phyloP scores from a whole-genome alignment of 768 basidiomycete genomes.

The Pleurotus sapidus region DNA sequence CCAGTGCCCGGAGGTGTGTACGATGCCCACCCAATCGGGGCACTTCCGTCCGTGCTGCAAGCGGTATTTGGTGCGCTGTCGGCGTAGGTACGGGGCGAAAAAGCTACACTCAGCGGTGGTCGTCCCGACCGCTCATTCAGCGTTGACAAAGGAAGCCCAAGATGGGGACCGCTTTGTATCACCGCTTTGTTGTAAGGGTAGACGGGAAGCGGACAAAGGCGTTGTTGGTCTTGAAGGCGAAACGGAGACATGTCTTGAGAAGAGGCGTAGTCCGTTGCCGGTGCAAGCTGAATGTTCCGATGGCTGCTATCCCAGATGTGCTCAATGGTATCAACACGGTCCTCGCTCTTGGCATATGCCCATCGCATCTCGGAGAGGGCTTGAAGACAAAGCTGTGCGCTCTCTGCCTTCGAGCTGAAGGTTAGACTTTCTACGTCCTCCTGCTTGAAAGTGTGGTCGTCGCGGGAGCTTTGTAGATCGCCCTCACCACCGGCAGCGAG shows the following conservation, averaged over 20 bases:
- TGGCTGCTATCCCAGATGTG: constrained; percentile 48
- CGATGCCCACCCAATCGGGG: constrained; percentile 50
- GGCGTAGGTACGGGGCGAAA: constrained; percentile 28
- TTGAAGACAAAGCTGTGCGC: constrained; percentile 56
- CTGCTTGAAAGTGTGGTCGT: constrained; percentile 31
- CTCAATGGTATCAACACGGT: constrained; percentile 61
- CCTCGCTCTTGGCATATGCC: constrained; percentile 74
- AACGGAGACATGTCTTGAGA: constrained; percentile 2
- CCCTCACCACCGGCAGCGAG: constrained; percentile 65
- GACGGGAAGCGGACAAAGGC: constrained; percentile 2
- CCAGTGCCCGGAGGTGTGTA: constrained; percentile 64
- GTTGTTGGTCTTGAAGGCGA: constrained; percentile 3
- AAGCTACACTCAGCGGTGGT: constrained; percentile 39
- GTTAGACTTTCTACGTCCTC: constrained; percentile 24
- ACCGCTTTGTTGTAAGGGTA: background rate
- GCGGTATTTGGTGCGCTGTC: constrained; percentile 48
- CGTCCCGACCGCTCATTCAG: constrained; percentile 42
- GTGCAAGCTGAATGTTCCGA: constrained; percentile 18
- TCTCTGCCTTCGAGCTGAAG: constrained; percentile 37
- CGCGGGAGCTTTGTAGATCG: constrained; percentile 30
- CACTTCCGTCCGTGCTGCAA: constrained; percentile 45
- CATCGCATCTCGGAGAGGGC: constrained; percentile 84
- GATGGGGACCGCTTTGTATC: background rate
- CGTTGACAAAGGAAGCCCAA: constrained; percentile 9
- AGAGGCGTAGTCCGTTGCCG: background rate